Evolutionary conservation across 2,329 filamentous ascomycete species (phyloP).

Genomic region (Camillea tinctor): DNA sequence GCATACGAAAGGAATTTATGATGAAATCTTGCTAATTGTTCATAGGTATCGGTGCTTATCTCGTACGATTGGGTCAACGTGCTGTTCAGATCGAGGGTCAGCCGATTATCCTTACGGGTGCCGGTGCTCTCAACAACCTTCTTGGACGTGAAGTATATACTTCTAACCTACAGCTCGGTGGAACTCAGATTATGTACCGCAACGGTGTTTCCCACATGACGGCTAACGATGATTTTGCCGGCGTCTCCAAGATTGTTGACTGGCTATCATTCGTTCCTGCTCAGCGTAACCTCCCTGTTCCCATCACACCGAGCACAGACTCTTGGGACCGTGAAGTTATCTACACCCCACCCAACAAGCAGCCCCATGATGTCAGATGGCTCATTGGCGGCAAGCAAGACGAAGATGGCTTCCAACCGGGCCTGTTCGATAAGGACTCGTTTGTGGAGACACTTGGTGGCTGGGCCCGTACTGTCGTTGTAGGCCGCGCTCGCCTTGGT

Average conservation of each 20-base stretch:
- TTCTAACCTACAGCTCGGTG: conserved; percentile 97
- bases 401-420: conserved; percentile 80
- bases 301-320: conserved; percentile 84
- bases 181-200: conserved; percentile 99
- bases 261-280: conserved; percentile 98
- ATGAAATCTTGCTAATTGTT: conserved; percentile 30
- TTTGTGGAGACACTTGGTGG: conserved; percentile 96
- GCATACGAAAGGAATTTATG: conserved; percentile 10
- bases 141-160: conserved; percentile 98
- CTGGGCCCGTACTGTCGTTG: conserved; percentile 95
- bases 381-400: conserved; percentile 87
- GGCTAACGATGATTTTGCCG: conserved; percentile 94
- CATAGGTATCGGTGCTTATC: conserved; percentile 89
- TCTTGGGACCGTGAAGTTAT: conserved; percentile 89
- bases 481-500: conserved; percentile 91
- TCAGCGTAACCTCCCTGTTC: conserved; percentile 88
- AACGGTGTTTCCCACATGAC: conserved; percentile 99
- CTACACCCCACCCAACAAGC: conserved; percentile 78
- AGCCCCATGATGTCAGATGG: conserved; percentile 89
- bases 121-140: conserved; percentile 95
- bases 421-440: conserved; percentile 94
- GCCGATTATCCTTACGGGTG: conserved; percentile 97
- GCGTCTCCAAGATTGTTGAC: conserved; percentile 95
- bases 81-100: conserved; percentile 98
- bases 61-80: conserved; percentile 96